A percentile compares a stretch with the other conserved stretches of the same genome.
These are phyloP conservation scores for Closterium sp. DNA, from an alignment of 139 green algal genomes.

Conservation along the genomic window DNA sequence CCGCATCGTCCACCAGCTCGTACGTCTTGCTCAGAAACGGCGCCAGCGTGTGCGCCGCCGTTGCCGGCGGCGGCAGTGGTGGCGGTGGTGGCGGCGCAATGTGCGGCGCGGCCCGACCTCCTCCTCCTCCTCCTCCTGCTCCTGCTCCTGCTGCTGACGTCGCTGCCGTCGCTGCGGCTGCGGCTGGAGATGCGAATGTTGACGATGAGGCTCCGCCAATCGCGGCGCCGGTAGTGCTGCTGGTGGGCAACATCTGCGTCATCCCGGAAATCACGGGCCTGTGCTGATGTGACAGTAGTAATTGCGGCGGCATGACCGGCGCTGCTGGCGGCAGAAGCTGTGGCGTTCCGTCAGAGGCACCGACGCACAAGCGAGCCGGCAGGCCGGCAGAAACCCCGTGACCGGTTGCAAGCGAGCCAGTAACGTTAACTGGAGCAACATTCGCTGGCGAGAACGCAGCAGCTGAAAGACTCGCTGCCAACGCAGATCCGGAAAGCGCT, in stretches of 20 bases:
- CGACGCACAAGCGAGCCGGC: background rate
- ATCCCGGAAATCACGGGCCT: background rate
- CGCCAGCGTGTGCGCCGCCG: background rate
- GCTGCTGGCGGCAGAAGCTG: background rate
- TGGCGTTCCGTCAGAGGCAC: background rate
- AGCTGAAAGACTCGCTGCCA: background rate
- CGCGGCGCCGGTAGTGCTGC: too few relatives aligned
- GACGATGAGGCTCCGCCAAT: background rate
- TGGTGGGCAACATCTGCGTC: background rate
- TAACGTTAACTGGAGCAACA: background rate
- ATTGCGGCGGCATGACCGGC: background rate
- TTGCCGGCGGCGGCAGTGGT: too few relatives aligned
- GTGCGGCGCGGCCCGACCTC: background rate
- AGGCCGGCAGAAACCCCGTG: background rate
- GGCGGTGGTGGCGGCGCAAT: background rate
- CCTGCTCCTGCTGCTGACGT: background rate
- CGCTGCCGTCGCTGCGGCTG: background rate
- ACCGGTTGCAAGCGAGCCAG: background rate
- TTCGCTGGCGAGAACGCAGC: background rate
- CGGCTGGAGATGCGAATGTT: background rate
- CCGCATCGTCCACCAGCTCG: conserved; percentile 83
- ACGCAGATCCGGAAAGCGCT: background rate
- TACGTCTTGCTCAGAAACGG: conserved; percentile 66
- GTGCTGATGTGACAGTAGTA: background rate
- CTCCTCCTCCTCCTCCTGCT: background rate